Conservation (phyloP, 257 asterid species). For the Coffea canephora region DNA sequence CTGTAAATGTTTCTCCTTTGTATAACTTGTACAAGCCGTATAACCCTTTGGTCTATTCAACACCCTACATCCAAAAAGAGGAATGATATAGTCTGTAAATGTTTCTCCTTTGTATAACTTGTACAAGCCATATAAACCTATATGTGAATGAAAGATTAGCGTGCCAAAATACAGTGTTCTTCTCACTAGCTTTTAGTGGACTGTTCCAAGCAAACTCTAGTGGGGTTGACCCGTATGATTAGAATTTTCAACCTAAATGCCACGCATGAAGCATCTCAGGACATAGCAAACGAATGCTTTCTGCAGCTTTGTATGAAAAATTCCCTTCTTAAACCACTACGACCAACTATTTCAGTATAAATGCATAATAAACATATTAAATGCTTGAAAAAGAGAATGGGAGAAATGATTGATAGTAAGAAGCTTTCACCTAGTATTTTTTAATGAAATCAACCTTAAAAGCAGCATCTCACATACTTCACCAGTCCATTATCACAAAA, state of each 20-base stretch:
- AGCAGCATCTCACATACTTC: neutral
- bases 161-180: neutral
- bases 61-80: neutral
- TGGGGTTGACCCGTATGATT: neutral
- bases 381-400: slow-evolving; percentile 4
- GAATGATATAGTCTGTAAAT: neutral
- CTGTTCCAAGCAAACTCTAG: too few species aligned
- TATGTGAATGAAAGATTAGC: neutral
- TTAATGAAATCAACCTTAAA: neutral
- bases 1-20: neutral
- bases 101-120: neutral
- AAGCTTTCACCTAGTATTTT: neutral
- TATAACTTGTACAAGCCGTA: neutral
- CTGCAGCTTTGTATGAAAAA: neutral
- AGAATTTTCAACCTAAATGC: neutral
- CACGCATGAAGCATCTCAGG: neutral
- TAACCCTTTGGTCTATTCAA: neutral
- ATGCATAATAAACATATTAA: neutral
- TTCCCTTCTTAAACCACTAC: neutral
- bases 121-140: neutral
- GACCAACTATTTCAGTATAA: neutral
- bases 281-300: neutral
- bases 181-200: too few species aligned
- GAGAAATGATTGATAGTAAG: slow-evolving; percentile 5
- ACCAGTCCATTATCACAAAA: neutral